Percentiles rank a stretch among this genome's conserved stretches.
Conservation (phyloP, 2,329 filamentous ascomycete genomes). For the Fusarium ramigenum region DNA sequence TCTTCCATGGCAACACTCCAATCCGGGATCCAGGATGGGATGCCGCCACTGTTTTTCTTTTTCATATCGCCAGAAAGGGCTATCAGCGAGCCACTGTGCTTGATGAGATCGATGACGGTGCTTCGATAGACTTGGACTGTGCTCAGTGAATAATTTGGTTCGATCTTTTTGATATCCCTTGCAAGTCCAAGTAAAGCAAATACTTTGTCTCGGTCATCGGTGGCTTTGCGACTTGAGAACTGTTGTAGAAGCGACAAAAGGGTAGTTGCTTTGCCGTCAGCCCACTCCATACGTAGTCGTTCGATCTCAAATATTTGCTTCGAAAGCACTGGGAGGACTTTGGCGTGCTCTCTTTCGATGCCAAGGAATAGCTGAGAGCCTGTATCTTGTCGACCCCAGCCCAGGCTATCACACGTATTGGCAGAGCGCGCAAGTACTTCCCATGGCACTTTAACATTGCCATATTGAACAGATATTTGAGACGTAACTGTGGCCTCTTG, state of each 20-base stretch:
- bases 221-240: background rate
- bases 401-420: rapidly evolving
- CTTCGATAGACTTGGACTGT: background rate
- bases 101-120: rapidly evolving
- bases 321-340: background rate
- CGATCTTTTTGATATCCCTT: rapidly evolving
- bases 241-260: background rate
- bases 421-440: background rate
- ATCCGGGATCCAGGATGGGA: background rate
- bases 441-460: background rate
- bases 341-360: background rate
- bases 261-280: rapidly evolving
- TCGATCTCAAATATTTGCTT: background rate
- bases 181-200: background rate
- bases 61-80: background rate
- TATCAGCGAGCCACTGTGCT: background rate
- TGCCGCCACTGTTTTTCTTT: background rate
- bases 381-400: background rate
- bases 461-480: background rate
- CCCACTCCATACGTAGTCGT: background rate
- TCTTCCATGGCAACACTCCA: background rate
- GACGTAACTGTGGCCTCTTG: background rate
- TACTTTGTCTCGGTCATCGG: background rate
- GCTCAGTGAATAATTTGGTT: background rate
- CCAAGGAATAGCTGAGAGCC: background rate